phyloP scores from a whole-genome alignment of 2,329 filamentous ascomycete species.

The Lasiodiplodia theobromae region DNA sequence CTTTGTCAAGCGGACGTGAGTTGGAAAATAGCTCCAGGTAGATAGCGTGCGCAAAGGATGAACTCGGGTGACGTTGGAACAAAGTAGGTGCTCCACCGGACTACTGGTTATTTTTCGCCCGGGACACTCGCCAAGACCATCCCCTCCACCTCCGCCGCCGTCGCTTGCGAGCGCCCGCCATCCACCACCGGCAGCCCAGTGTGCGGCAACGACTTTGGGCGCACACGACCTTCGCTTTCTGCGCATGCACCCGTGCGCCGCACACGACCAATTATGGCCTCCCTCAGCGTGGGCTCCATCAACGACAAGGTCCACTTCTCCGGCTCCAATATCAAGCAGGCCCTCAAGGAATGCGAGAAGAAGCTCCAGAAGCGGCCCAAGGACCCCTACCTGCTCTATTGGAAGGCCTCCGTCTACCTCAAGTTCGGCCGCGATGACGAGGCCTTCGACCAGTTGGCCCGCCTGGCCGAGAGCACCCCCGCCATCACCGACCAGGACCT shows the following conservation, averaged over 20 bases:
- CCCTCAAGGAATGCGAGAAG: conserved; percentile 42
- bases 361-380: conserved; percentile 45
- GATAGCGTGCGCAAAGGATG: background rate
- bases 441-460: conserved; percentile 26
- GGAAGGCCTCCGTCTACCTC: conserved; percentile 29
- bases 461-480: conserved; percentile 13
- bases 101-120: background rate
- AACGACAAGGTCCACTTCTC: conserved; percentile 27
- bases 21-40: too few relatives aligned
- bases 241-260: conserved; percentile 19
- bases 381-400: conserved; percentile 43
- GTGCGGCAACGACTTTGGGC: conserved; percentile 1
- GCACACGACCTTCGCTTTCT: background rate
- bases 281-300: conserved; percentile 25
- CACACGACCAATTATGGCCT: conserved; percentile 25
- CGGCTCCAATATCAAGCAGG: conserved; percentile 32
- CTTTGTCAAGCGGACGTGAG: background rate
- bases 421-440: conserved; percentile 30
- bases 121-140: conserved; percentile 16
- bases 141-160: background rate
- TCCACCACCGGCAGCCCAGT: background rate
- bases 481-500: conserved; percentile 24
- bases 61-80: conserved; percentile 19
- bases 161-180: background rate
- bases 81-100: conserved; percentile 24